Evolutionary conservation across 2,329 filamentous ascomycete species (phyloP), one percentile per base, ranked within the genome.

Genomic region (Monascus ruber): DNA sequence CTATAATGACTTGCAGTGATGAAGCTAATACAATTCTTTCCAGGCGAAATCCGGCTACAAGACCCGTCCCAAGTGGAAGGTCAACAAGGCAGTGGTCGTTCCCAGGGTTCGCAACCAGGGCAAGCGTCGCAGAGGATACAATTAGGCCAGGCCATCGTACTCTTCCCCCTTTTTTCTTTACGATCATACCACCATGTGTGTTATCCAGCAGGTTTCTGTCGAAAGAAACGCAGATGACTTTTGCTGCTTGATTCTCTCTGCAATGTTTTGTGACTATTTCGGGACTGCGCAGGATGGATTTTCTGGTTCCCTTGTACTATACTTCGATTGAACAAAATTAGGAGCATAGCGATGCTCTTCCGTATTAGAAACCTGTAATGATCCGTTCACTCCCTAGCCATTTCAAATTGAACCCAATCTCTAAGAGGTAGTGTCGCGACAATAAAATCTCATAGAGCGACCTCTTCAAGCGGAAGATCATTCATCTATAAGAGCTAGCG

Each of bases 61-160:
- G 75, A 95, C 89, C 35, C 78, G 89, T 49, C 78, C 79, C 54
- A 93, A 83, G 71, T 76, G 81, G 66, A 95, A 95, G 63, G 68
- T 83, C 66, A 95, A 96, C 72, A 91, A 83, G 61, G 88, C 83
- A 69, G 83, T 98, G 47, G 86, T 96, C 35, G 77, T 82, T 47
- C 76, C 87, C 43, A 78, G 88, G 54, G 75, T 77, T 41, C 81
- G 91, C 55, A 96, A 95, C 70, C 83, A 94, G 66, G 89, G 89
- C 65, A 93, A 89, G 72, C 78, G 88, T 56, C 69, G 73, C 52
- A 79, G 80, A 64, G 68, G 73, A 59, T 83, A 83, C 70, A 76
- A 66, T 40, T 70, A 62, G 47, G 41, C 26, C 17, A 34, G 24
- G 37, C 33, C 34, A 24, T 34, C 34, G 17, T 17, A 17, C 17